A percentile compares a stretch with the other conserved stretches of the same genome.
Conservation (phyloP, 1,284 basidiomycete genomes). For the Apiotrichum sp. region DNA sequence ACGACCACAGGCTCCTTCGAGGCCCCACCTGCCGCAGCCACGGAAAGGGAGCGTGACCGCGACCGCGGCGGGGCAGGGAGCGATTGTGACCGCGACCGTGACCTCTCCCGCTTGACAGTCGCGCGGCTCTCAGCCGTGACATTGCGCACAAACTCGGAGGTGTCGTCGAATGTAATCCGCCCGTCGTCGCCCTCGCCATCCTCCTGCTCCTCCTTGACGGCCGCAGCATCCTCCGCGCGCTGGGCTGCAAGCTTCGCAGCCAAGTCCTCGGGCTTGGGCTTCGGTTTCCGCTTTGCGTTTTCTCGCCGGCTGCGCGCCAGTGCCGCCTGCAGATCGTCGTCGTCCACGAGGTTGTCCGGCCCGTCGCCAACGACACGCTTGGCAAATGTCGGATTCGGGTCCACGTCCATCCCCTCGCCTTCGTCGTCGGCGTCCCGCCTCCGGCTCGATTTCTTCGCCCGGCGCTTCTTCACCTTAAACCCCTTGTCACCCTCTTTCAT, state of each 20-base stretch:
- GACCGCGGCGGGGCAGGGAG: too few species aligned
- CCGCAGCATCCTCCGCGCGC: constrained; percentile 49
- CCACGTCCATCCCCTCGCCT: constrained; percentile 68
- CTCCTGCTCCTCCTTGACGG: constrained; percentile 52
- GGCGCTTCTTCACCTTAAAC: constrained; percentile 81
- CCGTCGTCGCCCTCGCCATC: constrained; percentile 58
- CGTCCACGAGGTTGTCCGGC: constrained; percentile 88
- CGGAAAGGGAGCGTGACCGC: constrained; percentile 9
- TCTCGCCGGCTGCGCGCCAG: constrained; percentile 77
- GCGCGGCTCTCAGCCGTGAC: constrained; percentile 56
- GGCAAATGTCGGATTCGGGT: constrained; percentile 51
- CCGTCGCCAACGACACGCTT: constrained; percentile 53
- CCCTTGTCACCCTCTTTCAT: constrained; percentile 82
- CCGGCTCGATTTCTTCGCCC: constrained; percentile 62
- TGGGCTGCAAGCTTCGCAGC: constrained; percentile 65
- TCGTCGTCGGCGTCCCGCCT: constrained; percentile 59
- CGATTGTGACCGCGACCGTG: constrained; percentile 14
- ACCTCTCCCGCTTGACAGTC: constrained; percentile 39
- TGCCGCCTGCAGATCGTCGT: constrained; percentile 94
- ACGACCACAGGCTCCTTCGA: constrained; percentile 48
- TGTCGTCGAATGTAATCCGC: constrained; percentile 87
- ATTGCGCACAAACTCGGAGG: constrained; percentile 90
- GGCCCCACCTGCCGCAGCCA: constrained; percentile 13
- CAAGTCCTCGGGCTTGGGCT: constrained; percentile 75
- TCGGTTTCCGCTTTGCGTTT: constrained; percentile 71